phyloP scores from a whole-genome alignment of 75 land plant species.

The Chamaecyparis obtusa region DNA sequence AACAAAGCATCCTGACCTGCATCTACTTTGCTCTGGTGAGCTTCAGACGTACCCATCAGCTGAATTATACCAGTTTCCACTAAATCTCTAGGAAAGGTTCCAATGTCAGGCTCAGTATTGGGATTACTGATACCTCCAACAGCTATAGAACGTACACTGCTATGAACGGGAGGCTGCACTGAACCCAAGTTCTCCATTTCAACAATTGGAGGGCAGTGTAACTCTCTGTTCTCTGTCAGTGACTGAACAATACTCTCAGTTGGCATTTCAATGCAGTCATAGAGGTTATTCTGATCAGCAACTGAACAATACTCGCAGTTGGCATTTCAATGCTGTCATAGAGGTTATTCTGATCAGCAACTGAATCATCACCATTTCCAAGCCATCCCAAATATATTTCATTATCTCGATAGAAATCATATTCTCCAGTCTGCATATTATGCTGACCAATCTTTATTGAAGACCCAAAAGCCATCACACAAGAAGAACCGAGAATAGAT shows the following conservation, averaged over 20 bases:
- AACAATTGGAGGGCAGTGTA: not conserved
- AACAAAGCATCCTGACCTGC: not conserved
- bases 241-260: constrained; percentile 10
- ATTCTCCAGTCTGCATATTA: not conserved
- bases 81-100: not conserved
- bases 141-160: not conserved
- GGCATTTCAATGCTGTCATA: not conserved
- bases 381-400: constrained; percentile 32
- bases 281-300: no score
- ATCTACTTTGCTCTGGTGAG: not conserved
- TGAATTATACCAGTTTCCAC: not conserved
- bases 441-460: constrained; percentile 9
- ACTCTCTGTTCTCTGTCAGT: not conserved
- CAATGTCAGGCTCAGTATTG: not conserved
- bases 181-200: constrained; percentile 7
- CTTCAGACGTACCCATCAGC: not conserved
- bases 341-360: not conserved
- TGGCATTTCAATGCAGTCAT: no score
- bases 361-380: constrained; percentile 18
- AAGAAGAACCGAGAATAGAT: constrained; percentile 9
- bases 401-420: constrained; percentile 20
- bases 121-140: not conserved
- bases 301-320: constrained; percentile 9
- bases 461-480: constrained; percentile 1
- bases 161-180: not conserved